Conservation (phyloP, 805 yeast genomes). For the Millerozyma acaciae region DNA sequence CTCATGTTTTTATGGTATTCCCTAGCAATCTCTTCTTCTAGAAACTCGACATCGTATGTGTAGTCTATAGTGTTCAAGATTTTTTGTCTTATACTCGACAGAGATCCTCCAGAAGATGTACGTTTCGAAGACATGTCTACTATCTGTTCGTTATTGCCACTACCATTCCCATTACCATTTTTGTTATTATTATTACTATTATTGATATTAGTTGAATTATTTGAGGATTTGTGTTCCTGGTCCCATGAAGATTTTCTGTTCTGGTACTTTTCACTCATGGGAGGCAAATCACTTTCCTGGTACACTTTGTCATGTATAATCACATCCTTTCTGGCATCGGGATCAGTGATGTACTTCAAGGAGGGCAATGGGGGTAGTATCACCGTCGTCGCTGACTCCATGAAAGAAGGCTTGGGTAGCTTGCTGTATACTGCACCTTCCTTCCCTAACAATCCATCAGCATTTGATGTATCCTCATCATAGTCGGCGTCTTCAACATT, state of each 20-base stretch:
- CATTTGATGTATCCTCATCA: conserved; percentile 11
- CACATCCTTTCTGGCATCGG: conserved; percentile 56
- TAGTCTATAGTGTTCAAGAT: conserved; percentile 23
- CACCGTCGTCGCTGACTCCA: conserved; percentile 74
- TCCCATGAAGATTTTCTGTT: background rate
- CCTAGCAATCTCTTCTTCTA: conserved; percentile 81
- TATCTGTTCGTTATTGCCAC: too few relatives aligned
- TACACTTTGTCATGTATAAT: conserved; percentile 84
- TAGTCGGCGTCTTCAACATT: conserved; percentile 11
- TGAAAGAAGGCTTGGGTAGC: conserved; percentile 69
- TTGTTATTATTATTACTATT: background rate
- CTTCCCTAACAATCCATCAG: conserved; percentile 10
- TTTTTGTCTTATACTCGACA: conserved; percentile 22
- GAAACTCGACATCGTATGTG: conserved; percentile 35
- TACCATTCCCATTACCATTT: background rate
- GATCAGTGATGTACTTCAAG: conserved; percentile 61
- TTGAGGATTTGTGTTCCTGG: background rate
- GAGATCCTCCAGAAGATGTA: too few relatives aligned
- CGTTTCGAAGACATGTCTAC: background rate
- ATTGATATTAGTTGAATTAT: background rate
- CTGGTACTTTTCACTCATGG: conserved; percentile 1
- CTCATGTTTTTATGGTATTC: conserved; percentile 79
- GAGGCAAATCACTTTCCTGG: conserved; percentile 60
- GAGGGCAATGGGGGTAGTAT: conserved; percentile 80
- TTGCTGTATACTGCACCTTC: too few relatives aligned